Evolutionary conservation across 1,284 basidiomycete species (phyloP).

Genomic region (Austroboletus sp.): DNA sequence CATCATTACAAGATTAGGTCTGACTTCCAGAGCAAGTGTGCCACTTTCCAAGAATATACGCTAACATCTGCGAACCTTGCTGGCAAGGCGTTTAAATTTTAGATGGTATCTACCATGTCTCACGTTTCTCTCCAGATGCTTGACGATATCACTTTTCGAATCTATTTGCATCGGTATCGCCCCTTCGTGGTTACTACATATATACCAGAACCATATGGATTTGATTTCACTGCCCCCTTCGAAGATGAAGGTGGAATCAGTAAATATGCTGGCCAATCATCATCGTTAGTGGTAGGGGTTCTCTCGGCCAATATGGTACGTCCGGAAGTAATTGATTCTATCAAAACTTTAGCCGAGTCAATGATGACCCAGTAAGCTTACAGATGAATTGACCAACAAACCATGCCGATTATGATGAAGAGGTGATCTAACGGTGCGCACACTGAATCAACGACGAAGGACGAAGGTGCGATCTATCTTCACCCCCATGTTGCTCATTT

Average conservation of each 20-base stretch:
- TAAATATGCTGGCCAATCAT: constrained; percentile 9
- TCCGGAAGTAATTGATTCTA: not conserved
- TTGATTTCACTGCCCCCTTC: constrained; percentile 12
- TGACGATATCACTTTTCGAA: constrained; percentile 39
- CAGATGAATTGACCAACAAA: no score
- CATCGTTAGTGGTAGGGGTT: constrained; percentile 33
- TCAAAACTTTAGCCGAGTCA: constrained; percentile 21
- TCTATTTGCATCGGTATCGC: constrained; percentile 17
- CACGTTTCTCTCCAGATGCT: constrained; percentile 29
- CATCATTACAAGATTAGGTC: constrained; percentile 1
- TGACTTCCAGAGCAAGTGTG: not conserved
- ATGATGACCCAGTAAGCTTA: no score
- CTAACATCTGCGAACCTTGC: constrained; percentile 32
- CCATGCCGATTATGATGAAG: no score
- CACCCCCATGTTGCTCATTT: no score
- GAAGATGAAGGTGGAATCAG: constrained; percentile 12
- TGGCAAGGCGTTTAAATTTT: constrained; percentile 31
- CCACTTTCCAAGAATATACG: constrained; percentile 42
- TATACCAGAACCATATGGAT: not conserved
- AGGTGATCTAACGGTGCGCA: no score
- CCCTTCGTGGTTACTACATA: constrained; percentile 24
- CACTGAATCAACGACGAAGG: no score
- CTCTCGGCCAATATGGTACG: constrained; percentile 34
- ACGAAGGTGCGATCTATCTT: no score
- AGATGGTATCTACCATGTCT: not conserved